phyloP scores from a whole-genome alignment of 208 protist species.

The Tritrichomonas foetus region DNA sequence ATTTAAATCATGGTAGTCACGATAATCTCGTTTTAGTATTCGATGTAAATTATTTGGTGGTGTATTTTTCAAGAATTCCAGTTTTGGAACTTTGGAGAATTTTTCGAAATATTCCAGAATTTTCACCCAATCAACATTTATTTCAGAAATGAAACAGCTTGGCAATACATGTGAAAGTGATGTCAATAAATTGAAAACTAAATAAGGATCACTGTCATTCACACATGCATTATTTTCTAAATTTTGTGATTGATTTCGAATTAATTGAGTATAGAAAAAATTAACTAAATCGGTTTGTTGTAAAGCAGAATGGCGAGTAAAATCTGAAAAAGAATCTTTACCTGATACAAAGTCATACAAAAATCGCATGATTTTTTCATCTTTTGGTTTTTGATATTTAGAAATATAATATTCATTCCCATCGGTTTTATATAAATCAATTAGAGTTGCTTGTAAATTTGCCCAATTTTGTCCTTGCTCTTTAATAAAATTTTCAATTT shows the following conservation, averaged over 20 bases:
- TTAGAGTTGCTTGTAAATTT: background rate
- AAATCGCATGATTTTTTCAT: background rate
- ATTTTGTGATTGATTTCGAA: too few relatives aligned
- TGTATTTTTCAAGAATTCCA: background rate
- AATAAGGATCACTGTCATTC: background rate
- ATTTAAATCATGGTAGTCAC: background rate
- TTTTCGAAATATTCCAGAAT: background rate
- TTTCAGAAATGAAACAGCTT: background rate
- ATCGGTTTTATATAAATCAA: too few relatives aligned
- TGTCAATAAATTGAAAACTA: background rate
- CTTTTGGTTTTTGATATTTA: background rate
- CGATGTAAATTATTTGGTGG: background rate
- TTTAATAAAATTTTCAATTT: background rate
- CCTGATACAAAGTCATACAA: too few relatives aligned
- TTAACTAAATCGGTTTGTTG: too few relatives aligned
- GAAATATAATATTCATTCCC: background rate
- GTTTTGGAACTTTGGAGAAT: background rate
- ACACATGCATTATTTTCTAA: background rate
- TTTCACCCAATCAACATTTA: background rate
- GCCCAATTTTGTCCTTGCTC: background rate
- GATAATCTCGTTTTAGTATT: background rate
- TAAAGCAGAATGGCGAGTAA: too few relatives aligned
- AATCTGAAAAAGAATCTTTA: too few relatives aligned
- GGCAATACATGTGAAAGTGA: background rate
- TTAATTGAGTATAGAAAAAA: too few relatives aligned